phyloP scores from a whole-genome alignment of 1,139 yeast species.

The Nakaseomyces uthaithaninus region DNA sequence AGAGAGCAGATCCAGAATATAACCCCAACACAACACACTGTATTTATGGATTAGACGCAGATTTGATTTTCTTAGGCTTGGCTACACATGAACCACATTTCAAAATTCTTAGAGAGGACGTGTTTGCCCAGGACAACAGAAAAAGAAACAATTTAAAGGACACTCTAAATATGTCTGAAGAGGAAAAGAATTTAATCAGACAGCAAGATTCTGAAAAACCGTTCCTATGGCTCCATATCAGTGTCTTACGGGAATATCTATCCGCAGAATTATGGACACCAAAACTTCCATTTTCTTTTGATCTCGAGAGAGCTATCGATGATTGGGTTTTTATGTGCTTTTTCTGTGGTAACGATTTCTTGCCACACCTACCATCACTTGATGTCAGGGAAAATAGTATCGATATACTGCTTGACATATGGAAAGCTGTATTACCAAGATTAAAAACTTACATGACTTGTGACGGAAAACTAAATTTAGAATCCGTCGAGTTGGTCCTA shows the following conservation, averaged over 20 bases:
- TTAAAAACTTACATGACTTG: constrained; percentile 76
- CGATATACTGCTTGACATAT: constrained; percentile 67
- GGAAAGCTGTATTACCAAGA: constrained; percentile 67
- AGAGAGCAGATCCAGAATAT: constrained; percentile 77
- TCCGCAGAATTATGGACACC: constrained; percentile 74
- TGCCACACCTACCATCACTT: constrained; percentile 91
- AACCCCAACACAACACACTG: constrained; percentile 88
- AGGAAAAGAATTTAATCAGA: constrained; percentile 46
- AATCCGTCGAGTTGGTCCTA: constrained; percentile 67
- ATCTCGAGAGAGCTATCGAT: constrained; percentile 90
- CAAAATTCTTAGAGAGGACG: constrained; percentile 89
- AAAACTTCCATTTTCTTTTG: constrained; percentile 64
- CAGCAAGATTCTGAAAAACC: constrained; percentile 67
- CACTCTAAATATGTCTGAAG: constrained; percentile 51
- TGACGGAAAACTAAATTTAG: constrained; percentile 74
- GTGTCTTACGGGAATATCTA: constrained; percentile 78
- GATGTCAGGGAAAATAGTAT: constrained; percentile 94
- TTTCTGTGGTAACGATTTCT: constrained; percentile 96
- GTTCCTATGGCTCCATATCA: constrained; percentile 88
- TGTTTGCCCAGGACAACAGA: constrained; percentile 60
- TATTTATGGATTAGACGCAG: constrained; percentile 96
- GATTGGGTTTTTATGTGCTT: constrained; percentile 99
- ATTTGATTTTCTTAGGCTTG: constrained; percentile 88
- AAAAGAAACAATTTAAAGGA: constrained; percentile 43
- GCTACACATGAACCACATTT: constrained; percentile 98